Evolutionary conservation across 768 basidiomycete species (phyloP).

Genomic region (Trametes punicea): DNA sequence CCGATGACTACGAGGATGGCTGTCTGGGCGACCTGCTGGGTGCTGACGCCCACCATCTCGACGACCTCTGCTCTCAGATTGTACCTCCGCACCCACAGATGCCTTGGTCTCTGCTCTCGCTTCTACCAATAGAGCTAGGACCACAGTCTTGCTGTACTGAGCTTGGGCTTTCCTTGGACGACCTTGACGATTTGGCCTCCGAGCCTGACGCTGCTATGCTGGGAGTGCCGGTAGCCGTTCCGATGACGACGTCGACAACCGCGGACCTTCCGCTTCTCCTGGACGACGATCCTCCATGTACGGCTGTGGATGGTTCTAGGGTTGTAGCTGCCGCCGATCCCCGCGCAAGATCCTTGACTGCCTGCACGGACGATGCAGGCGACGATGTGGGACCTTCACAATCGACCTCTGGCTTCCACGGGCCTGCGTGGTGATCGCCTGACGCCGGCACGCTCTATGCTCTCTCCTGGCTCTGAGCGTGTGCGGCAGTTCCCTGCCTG

Average conservation of each 20-base stretch:
- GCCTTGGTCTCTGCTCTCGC: neutral
- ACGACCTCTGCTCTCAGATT: neutral
- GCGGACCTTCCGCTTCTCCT: conserved; percentile 1
- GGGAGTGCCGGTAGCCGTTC: too few species aligned
- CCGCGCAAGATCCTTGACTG: too few species aligned
- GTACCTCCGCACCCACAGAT: too few species aligned
- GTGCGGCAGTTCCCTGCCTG: too few species aligned
- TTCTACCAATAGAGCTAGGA: neutral
- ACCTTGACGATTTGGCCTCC: neutral
- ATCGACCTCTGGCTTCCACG: too few species aligned
- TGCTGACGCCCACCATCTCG: neutral
- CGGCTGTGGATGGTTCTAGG: conserved; percentile 3
- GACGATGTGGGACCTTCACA: too few species aligned
- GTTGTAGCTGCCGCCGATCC: neutral
- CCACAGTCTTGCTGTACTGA: neutral
- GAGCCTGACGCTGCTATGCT: neutral
- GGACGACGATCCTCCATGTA: conserved; percentile 11
- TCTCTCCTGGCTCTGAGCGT: neutral
- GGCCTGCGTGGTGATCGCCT: too few species aligned
- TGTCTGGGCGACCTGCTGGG: neutral
- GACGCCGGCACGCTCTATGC: neutral
- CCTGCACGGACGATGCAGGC: too few species aligned
- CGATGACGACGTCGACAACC: too few species aligned
- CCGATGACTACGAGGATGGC: conserved; percentile 8
- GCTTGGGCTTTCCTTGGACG: neutral